Conservation (phyloP, 2,329 filamentous ascomycete species). For the Pseudocercospora macadamiae region DNA sequence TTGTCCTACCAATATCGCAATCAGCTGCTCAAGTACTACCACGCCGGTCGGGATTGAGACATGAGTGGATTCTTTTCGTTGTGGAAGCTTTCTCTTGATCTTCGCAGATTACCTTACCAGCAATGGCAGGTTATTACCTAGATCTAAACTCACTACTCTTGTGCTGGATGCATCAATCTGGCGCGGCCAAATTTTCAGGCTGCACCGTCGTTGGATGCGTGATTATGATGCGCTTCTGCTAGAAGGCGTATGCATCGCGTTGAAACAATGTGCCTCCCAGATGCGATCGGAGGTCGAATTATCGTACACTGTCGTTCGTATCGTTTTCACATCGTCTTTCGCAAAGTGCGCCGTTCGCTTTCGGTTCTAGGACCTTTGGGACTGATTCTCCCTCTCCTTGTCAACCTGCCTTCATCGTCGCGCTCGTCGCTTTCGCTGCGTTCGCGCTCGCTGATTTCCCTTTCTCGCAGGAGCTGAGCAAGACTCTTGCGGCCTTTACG, state of each 20-base stretch:
- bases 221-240: not conserved
- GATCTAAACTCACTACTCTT: not conserved
- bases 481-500: conserved; percentile 39
- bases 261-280: not conserved
- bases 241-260: not conserved
- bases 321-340: conserved; percentile 7
- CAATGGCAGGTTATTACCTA: too few relatives aligned
- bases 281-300: not conserved
- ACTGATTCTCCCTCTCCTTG: not conserved
- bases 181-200: too few relatives aligned
- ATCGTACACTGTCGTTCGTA: conserved; percentile 9
- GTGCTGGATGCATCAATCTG: not conserved
- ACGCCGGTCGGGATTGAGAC: not conserved
- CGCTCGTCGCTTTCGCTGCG: conserved; percentile 21
- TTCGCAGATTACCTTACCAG: too few relatives aligned
- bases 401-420: not conserved
- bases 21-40: not conserved
- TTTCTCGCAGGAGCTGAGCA: conserved; percentile 32
- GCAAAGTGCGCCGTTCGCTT: not conserved
- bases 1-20: not conserved
- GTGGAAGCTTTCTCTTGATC: too few relatives aligned
- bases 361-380: not conserved
- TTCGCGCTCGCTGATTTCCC: conserved; percentile 30
- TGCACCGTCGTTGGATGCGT: too few relatives aligned
- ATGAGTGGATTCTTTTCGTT: too few relatives aligned